Percentiles rank a stretch among this genome's conserved stretches.
These are phyloP conservation scores for Petrea volubilis DNA, from an alignment of 257 asterid species.

Conservation along the genomic window DNA sequence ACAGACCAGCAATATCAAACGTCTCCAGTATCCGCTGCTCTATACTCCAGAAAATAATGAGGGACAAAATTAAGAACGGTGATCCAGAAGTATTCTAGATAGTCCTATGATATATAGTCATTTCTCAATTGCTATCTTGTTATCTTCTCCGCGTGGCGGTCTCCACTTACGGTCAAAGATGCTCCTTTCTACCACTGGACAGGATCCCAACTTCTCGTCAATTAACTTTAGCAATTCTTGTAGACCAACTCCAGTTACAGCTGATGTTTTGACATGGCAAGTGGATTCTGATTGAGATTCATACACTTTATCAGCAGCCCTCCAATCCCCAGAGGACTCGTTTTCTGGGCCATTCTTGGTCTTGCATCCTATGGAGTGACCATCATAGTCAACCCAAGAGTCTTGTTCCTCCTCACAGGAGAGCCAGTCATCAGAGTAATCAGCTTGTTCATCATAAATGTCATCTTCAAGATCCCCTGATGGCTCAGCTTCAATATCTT, in stretches of 20 bases:
- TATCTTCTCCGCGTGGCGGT: conserved; percentile 67
- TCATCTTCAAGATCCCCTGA: conserved; percentile 33
- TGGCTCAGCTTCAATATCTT: conserved; percentile 32
- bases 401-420: conserved; percentile 49
- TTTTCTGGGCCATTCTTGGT: conserved; percentile 31
- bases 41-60: background rate
- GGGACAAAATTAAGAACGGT: background rate
- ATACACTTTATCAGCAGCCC: conserved; percentile 19
- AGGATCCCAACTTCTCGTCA: conserved; percentile 57
- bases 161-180: conserved; percentile 82
- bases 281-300: conserved; percentile 27
- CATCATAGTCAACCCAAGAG: conserved; percentile 48
- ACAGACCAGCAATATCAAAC: background rate
- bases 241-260: conserved; percentile 77
- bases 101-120: conserved; percentile 25
- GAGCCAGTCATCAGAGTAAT: conserved; percentile 51
- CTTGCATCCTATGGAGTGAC: conserved; percentile 41
- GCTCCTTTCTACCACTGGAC: conserved; percentile 40
- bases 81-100: background rate
- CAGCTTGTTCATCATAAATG: conserved; percentile 32
- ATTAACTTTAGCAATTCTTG: conserved; percentile 74
- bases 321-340: conserved; percentile 22
- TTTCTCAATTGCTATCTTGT: conserved; percentile 41
- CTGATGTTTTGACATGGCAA: conserved; percentile 69
- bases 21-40: background rate